Conservation (phyloP, 1,139 yeast genomes). For the Hemisphaericaspora subhashii region DNA sequence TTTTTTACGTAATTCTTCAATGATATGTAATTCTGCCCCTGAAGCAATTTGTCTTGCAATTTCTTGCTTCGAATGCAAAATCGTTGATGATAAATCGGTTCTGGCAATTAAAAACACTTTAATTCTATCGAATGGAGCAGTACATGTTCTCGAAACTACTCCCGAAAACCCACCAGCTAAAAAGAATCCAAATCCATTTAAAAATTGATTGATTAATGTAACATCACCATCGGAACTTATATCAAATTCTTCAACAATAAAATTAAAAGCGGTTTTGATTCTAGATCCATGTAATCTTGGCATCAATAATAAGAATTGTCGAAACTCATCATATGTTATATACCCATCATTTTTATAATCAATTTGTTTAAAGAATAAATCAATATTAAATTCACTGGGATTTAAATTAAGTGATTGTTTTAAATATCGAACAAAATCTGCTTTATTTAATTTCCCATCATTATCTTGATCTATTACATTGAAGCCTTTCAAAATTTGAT, state of each 20-base stretch:
- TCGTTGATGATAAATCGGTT: constrained; percentile 73
- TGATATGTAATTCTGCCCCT: constrained; percentile 36
- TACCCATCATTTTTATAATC: constrained; percentile 65
- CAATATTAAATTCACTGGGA: constrained; percentile 56
- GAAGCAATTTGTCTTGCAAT: constrained; percentile 44
- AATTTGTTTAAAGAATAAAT: constrained; percentile 57
- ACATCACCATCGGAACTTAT: constrained; percentile 90
- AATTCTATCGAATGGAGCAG: constrained; percentile 95
- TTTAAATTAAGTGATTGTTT: constrained; percentile 49
- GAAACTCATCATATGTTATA: constrained; percentile 83
- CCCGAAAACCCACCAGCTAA: constrained; percentile 96
- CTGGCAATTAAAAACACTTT: constrained; percentile 93
- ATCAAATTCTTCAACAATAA: constrained; percentile 77
- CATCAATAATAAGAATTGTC: constrained; percentile 76
- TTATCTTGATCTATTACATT: constrained; percentile 67
- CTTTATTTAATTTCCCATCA: constrained; percentile 69
- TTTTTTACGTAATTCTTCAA: constrained; percentile 36
- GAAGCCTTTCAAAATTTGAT: constrained; percentile 71
- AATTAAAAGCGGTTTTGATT: constrained; percentile 77
- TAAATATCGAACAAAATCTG: constrained; percentile 68
- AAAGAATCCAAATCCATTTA: constrained; percentile 86
- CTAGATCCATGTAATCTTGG: constrained; percentile 74
- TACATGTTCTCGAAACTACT: constrained; percentile 93
- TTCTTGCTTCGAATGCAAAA: constrained; percentile 56
- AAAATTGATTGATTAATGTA: constrained; percentile 72